Evolutionary conservation across 2,329 filamentous ascomycete genomes (phyloP), one percentile per base, ranked within the genome.

Genomic region (Penicillium freii): DNA sequence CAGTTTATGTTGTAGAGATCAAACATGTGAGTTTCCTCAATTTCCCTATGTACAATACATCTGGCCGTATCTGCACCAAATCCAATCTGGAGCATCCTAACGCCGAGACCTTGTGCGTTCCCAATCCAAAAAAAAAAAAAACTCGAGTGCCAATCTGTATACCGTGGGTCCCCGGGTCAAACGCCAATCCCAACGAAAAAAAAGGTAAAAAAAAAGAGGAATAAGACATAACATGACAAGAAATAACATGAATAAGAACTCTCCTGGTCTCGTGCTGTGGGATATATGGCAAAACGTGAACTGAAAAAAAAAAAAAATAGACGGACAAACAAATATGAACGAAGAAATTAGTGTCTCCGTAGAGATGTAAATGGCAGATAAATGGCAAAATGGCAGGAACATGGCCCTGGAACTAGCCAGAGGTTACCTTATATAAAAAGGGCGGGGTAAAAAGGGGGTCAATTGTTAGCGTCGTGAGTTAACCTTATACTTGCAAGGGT

Each of bases 31-130:
- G 47, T 45, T 59, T 49, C 48, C 29, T 60, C 51, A 36, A 33
- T 63, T 67, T 66, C 59, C 61, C 27, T 68, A 68, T 67, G 52
- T 67, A 68, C 65, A 67, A 42, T 57, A 45, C 47, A 55, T 57
- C 59, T 38, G 33, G 27, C 13, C 66, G 54, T 64, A 63, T 65
- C 50, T 64, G 61, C 59, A 57, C 47, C 57, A 44, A 38, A 38
- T 25, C 53, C 39, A 48, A 55, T 55, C 36, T 49, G 27, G 44
- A 51, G 29, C 25, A 27, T 40, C 52, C 62, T 45, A 53, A 67
- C 67, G 66, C 67, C 68, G 19, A 52, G 55, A 56, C 59, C 63
- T 60, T 52, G 43, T 27, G 54, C 45, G 50, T 53, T 53, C 33
- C 31, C 51, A 57, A 33, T 40, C 49, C 39, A 42, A 40, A 40